Percentiles rank a stretch among this genome's conserved stretches.
Conservation (phyloP, 2,329 filamentous ascomycete species). For the Cercospora citrullina region DNA sequence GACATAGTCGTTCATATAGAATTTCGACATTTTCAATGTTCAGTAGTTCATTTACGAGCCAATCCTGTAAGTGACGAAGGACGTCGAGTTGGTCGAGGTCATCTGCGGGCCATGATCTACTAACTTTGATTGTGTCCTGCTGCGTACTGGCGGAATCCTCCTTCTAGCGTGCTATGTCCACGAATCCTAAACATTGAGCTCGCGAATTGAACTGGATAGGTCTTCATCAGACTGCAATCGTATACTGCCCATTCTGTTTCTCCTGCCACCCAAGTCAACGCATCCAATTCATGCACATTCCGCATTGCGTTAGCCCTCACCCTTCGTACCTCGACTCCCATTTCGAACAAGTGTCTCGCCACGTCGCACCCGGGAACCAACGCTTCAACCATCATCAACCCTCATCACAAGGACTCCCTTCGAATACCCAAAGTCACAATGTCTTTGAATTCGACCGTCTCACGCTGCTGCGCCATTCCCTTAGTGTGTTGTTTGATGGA, state of each 20-base stretch:
- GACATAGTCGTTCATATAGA: neutral
- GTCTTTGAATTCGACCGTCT: conserved; percentile 14
- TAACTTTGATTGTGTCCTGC: neutral
- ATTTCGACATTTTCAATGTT: neutral
- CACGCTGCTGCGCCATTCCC: conserved; percentile 12
- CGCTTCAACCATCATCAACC: no score
- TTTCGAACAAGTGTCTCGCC: neutral
- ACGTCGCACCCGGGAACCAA: neutral
- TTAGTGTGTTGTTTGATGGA: conserved; percentile 3
- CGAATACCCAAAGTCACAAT: neutral
- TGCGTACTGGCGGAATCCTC: neutral
- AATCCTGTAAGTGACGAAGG: neutral
- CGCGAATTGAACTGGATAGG: neutral
- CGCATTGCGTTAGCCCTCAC: neutral
- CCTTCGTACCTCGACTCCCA: neutral
- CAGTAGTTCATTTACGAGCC: neutral
- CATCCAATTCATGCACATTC: neutral
- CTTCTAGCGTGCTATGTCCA: neutral
- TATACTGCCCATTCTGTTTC: neutral
- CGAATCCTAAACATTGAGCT: neutral
- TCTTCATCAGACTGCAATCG: neutral
- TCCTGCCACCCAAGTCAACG: neutral
- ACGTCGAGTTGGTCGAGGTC: neutral
- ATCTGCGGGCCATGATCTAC: neutral
- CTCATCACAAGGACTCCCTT: conserved; percentile 9